Evolutionary conservation across 116 monocot species (phyloP).

Genomic region (Posidonia oceanica): DNA sequence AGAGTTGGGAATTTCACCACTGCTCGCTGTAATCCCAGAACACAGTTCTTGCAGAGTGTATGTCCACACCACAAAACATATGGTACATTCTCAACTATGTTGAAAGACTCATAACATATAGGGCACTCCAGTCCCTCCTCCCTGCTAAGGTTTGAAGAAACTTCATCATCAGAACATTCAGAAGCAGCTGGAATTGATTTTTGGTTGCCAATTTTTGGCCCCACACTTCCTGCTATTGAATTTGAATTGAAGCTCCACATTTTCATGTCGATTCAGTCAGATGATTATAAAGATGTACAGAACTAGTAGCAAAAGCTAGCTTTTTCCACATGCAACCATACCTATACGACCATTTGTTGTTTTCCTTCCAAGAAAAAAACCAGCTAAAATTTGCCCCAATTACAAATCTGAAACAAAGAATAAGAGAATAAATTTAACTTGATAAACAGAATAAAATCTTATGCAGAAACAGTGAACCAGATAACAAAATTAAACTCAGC

Average conservation of each 20-base stretch:
- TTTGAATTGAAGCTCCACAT: slow-evolving; percentile 63
- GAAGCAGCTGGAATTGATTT: slow-evolving; percentile 10
- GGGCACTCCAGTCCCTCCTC: slow-evolving; percentile 80
- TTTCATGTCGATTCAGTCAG: background rate
- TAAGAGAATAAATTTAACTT: background rate
- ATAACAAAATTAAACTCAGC: no score
- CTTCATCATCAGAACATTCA: slow-evolving; percentile 76
- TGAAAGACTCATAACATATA: slow-evolving; percentile 81
- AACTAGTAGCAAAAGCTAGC: background rate
- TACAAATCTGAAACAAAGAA: slow-evolving; percentile 1
- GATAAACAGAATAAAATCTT: background rate
- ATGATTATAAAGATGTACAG: background rate
- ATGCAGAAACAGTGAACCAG: no score
- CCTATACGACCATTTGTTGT: background rate
- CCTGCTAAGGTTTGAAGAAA: slow-evolving; percentile 38
- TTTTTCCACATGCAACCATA: background rate
- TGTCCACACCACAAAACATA: slow-evolving; percentile 90
- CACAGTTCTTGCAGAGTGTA: slow-evolving; percentile 79
- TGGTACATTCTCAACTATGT: slow-evolving; percentile 79
- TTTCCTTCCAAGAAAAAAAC: background rate
- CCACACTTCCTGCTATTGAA: slow-evolving; percentile 25
- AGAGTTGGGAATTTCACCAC: slow-evolving; percentile 51
- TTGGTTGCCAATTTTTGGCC: slow-evolving; percentile 1
- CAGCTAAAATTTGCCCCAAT: background rate
- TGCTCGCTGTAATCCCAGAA: slow-evolving; percentile 60